Evolutionary conservation across 345 rosid species (phyloP).

Genomic region (Eucalyptus paniculata): DNA sequence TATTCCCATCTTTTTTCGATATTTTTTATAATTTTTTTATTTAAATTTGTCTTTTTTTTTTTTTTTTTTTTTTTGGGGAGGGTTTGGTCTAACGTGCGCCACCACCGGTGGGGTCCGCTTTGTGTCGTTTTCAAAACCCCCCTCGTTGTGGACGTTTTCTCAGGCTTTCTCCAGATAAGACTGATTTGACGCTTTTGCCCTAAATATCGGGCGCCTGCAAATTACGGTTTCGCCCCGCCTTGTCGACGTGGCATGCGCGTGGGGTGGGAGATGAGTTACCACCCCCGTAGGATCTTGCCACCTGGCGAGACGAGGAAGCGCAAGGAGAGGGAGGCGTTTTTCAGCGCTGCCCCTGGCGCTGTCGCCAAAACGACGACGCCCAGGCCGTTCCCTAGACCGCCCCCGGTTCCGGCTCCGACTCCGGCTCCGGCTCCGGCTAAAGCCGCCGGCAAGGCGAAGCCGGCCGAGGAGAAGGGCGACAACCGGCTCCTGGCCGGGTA

Average conservation of each 20-base stretch:
- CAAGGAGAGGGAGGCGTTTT: constrained; percentile 40
- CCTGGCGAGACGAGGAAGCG: constrained; percentile 35
- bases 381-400: not conserved
- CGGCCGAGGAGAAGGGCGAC: constrained; percentile 6
- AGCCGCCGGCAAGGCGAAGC: constrained; percentile 1
- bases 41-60: not conserved
- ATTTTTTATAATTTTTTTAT: not conserved
- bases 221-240: not conserved
- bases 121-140: not conserved
- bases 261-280: constrained; percentile 87
- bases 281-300: constrained; percentile 64
- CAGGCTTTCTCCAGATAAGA: not conserved
- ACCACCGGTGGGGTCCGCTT: not conserved
- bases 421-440: not conserved
- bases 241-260: constrained; percentile 78
- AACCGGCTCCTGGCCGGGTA: constrained; percentile 72
- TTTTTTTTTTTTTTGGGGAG: not conserved
- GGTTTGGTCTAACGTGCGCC: not conserved
- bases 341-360: constrained; percentile 4
- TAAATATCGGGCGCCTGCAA: not conserved
- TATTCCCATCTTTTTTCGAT: not conserved
- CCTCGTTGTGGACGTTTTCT: not conserved
- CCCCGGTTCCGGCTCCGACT: not conserved
- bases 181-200: constrained; percentile 1
- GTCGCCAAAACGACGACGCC: not conserved